Evolutionary conservation across 441 rosid species (phyloP), one percentile per base, ranked within the genome.

Genomic region (Corymbia citriodora): DNA sequence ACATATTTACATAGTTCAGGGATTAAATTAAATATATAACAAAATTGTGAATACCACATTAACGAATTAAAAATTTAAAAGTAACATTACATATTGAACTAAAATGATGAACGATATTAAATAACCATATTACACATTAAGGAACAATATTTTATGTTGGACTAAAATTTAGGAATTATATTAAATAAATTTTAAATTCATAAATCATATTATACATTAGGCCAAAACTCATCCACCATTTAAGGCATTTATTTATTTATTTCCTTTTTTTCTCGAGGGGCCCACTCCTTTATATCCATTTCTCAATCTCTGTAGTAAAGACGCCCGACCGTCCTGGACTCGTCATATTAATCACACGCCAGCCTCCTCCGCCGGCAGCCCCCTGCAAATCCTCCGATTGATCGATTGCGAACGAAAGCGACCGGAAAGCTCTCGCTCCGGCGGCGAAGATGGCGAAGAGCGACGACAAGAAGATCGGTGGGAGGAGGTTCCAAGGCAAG

Each of bases 401-500:
- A 12, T 23, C 63, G 63, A 57, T 12, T 25, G 10, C 65, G 1
- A 1, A 29, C 65, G 65, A 25, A 59, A 59, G 18, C 65, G 3
- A 59, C 7, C 65, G n/a, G 65, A 59, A 59, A 59, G 65, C 65
- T 14, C 25, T 29, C 65, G n/a, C 65, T 10, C 65, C 53, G 3
- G 53, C 31, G 52, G 33, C 4, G 88, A 49, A 92, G 87, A 94
- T 93, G 93, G 95, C 90, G 95, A 94, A 90, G 92, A 90, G 8
- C 88, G 68, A 36, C 68, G 23, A 36, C 68, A 13, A 40, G 87
- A 90, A 91, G 82, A 61, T 88, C 49, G 92, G 94, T 40, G 92
- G 94, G 45, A 92, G 92, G 90, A 94, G 99, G 90, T 95, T 97
- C 59, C 94, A 94, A 87, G 98, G 99, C 25, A 96, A 97, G 91